Evolutionary conservation across 768 basidiomycete genomes (phyloP).

Genomic region (Cystobasidiopsis lactophilus): DNA sequence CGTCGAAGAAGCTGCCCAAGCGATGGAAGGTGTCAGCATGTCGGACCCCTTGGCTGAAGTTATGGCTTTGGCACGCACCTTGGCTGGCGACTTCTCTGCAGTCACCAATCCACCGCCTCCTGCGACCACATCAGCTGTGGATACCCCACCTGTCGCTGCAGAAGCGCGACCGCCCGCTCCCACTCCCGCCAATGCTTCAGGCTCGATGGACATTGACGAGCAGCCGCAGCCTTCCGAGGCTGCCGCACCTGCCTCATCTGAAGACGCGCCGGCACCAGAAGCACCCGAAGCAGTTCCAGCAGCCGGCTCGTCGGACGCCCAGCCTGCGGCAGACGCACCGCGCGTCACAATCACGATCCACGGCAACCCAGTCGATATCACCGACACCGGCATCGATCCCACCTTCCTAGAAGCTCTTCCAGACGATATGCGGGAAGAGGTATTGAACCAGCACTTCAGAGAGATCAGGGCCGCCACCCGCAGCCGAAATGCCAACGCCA

Average conservation of each 20-base stretch:
- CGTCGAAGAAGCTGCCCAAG: too few relatives aligned
- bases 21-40: too few relatives aligned
- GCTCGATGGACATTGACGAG: not conserved
- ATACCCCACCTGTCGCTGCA: not conserved
- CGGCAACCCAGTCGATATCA: slow-evolving; percentile 85
- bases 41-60: not conserved
- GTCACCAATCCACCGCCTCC: not conserved
- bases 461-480: slow-evolving; percentile 56
- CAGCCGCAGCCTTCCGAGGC: not conserved
- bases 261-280: not conserved
- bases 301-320: not conserved
- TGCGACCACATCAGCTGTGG: not conserved
- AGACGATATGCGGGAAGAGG: slow-evolving; percentile 96
- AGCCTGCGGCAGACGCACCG: slow-evolving; percentile 8
- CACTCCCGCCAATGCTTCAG: not conserved
- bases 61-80: not conserved
- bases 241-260: not conserved
- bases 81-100: not conserved
- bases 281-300: not conserved
- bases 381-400: slow-evolving; percentile 93
- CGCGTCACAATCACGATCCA: slow-evolving; percentile 77
- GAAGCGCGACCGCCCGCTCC: not conserved
- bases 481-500: slow-evolving; percentile 4
- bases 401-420: slow-evolving; percentile 93
- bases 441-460: slow-evolving; percentile 86